Base-by-base conservation (phyloP, 306 rosid genomes). In the Rubus idaeus region DNA sequence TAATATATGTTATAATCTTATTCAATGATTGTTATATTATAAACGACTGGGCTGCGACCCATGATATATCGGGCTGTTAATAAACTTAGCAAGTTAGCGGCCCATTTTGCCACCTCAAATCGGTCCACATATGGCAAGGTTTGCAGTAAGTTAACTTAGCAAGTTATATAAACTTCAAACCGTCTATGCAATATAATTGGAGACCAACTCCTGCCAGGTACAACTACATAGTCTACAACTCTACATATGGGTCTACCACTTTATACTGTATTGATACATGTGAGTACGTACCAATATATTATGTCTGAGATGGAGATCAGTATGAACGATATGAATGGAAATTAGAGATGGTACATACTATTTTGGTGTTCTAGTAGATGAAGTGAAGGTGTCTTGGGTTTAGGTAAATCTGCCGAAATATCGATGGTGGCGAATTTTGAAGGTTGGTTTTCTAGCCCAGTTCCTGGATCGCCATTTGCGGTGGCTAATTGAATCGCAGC, bases 291-390 rank as follows among this genome's bases (percentile, higher is more conserved):
- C 11, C 58, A 55, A n/a, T n/a, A n/a, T n/a, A n/a, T n/a, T 55
- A 18, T 55, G n/a, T 30, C 35, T 30, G 35, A 30, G 46, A 42
- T 42, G 7, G 46, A 42, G 53, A 11, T 35, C 17, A 56, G 35
- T 56, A 55, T n/a, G 35, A 55, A 55, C n/a, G 4, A 55, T 55
- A 1, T 55, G 61, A 56, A 20, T 3, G 62, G 62, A 56, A 14
- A 8, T 9, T 56, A 65, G 49, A 39, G 68, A 67, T 41, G 4
- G 8, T 14, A 14, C 65, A 16, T 72, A 72, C 76, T 72, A 0
- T 72, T 6, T 10, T 23, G 20, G 3, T n/a, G 17, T 6, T 72
- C 76, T 53, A 72, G 65, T 4, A 72, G 76, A 72, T 55, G 76
- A 53, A 42, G 37, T 2, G 66, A 72, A 55, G 76, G 76, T 11